A percentile compares a stretch with the other conserved stretches of the same genome.
Conservation (phyloP, 2,329 filamentous ascomycete genomes). For the Beauveria varroae region DNA sequence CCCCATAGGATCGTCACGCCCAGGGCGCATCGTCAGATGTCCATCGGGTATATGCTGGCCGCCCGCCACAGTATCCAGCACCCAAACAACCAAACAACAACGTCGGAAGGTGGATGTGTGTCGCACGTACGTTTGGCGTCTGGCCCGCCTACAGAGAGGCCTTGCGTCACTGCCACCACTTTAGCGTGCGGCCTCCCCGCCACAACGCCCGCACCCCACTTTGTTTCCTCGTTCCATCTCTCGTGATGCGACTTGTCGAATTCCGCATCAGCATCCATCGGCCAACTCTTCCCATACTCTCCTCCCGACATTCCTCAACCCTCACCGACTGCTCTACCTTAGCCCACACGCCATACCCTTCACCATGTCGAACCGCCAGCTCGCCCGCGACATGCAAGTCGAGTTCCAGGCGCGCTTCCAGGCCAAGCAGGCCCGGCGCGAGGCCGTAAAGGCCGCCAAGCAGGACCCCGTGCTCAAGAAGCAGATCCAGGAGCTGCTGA, state of each 20-base stretch:
- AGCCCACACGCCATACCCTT: neutral
- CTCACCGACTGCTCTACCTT: neutral
- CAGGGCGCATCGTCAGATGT: no score
- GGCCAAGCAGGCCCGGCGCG: conserved; percentile 54
- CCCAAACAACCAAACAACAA: no score
- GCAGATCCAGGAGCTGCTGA: conserved; percentile 55
- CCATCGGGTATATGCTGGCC: no score
- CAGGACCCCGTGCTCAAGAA: conserved; percentile 54
- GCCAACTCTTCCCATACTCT: neutral
- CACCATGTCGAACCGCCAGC: conserved; percentile 52
- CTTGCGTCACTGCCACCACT: neutral
- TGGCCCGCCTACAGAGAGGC: neutral
- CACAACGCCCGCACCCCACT: neutral
- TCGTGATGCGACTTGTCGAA: neutral
- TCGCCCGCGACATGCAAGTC: conserved; percentile 53
- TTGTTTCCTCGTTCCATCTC: neutral
- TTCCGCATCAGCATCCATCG: neutral
- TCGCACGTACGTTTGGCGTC: no score
- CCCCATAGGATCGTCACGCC: no score
- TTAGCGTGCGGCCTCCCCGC: conserved; percentile 6
- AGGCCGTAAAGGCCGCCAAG: conserved; percentile 53
- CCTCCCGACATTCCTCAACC: neutral
- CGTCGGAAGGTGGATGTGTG: no score
- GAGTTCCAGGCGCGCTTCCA: conserved; percentile 58
- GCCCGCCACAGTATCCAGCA: no score